Evolutionary conservation across 441 rosid genomes (phyloP), one percentile per base, ranked within the genome.

Genomic region (Populus tomentosa): DNA sequence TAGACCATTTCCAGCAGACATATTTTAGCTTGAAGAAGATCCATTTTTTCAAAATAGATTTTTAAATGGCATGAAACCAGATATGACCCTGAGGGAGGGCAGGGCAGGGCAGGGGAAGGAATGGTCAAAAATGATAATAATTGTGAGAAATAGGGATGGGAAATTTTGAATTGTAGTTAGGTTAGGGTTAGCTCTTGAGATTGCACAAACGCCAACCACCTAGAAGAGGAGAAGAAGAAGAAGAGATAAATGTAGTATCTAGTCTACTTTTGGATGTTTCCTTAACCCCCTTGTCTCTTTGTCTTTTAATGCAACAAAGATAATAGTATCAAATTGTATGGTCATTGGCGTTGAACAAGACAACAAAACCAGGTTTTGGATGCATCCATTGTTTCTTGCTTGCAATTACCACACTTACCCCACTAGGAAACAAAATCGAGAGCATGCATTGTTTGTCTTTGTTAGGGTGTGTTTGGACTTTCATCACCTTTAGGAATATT

Each of bases 401-500:
- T 71, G 70, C 82, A 56, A 63, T 82, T 75, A 46, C 78, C 75
- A 72, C 79, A 71, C 79, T 75, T 62, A 21, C 79, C 82, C 80
- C 86, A 78, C 91, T 84, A 83, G 74, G 82, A 74, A 68, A 87
- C 91, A 88, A 86, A 80, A 65, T 50, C 26, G 79, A 50, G 82
- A 85, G 69, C 69, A 28, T 21, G 56, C 56, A 46, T 74, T 76
- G 78, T 85, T 89, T 88, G 94, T 90, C 91, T 83, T 89, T 80
- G 93, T 83, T 78, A 81, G 88, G 92, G 84, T 85, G 61, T 87
- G 87, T 83, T 92, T 92, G 97, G 91, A 84, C 73, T 79, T 71
- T 83, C 85, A 79, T 75, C 0, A 20, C 74, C 79, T 84, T 85
- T 74, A 56, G 82, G 92, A 94, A 89, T 90, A 89, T 82, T 66